Evolutionary conservation across 1,284 basidiomycete genomes (phyloP).

Genomic region (Spongispora temasekensis): DNA sequence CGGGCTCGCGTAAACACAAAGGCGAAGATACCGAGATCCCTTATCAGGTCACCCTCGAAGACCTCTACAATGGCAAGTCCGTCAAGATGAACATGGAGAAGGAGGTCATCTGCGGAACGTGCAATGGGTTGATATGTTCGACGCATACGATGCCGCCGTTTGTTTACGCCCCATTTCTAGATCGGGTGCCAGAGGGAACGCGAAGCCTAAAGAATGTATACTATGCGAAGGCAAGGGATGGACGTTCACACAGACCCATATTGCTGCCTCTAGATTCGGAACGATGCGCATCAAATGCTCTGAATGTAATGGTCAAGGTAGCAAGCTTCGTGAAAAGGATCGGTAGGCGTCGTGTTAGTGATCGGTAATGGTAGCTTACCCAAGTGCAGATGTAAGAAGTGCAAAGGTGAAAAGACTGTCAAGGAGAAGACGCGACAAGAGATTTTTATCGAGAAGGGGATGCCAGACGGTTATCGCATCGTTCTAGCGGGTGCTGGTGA

Average conservation of each 20-base stretch:
- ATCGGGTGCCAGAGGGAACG: slow-evolving; percentile 77
- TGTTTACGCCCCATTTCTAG: slow-evolving; percentile 41
- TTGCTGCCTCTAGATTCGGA: slow-evolving; percentile 52
- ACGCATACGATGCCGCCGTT: not conserved
- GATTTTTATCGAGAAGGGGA: slow-evolving; percentile 87
- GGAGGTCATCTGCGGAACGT: slow-evolving; percentile 76
- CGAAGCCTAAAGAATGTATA: slow-evolving; percentile 80
- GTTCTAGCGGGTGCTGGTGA: slow-evolving; percentile 90
- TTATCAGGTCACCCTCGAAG: slow-evolving; percentile 88
- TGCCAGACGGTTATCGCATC: slow-evolving; percentile 82
- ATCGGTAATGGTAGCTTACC: slow-evolving; percentile 5
- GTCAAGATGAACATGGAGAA: slow-evolving; percentile 91
- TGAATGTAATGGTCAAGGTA: slow-evolving; percentile 81
- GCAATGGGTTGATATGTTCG: slow-evolving; percentile 69
- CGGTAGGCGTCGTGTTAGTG: slow-evolving; percentile 46
- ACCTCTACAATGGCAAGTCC: slow-evolving; percentile 89
- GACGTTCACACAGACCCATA: slow-evolving; percentile 62
- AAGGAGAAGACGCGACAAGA: slow-evolving; percentile 90
- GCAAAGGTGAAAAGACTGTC: slow-evolving; percentile 84
- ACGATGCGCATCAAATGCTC: slow-evolving; percentile 63
- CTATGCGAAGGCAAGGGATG: slow-evolving; percentile 86
- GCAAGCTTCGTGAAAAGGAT: slow-evolving; percentile 87
- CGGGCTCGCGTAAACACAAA: slow-evolving; percentile 47
- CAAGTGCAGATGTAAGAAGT: slow-evolving; percentile 84
- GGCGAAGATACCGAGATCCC: slow-evolving; percentile 77